Evolutionary conservation across 2,329 filamentous ascomycete genomes (phyloP), one percentile per base, ranked within the genome.

Genomic region (Penicillium sp.): DNA sequence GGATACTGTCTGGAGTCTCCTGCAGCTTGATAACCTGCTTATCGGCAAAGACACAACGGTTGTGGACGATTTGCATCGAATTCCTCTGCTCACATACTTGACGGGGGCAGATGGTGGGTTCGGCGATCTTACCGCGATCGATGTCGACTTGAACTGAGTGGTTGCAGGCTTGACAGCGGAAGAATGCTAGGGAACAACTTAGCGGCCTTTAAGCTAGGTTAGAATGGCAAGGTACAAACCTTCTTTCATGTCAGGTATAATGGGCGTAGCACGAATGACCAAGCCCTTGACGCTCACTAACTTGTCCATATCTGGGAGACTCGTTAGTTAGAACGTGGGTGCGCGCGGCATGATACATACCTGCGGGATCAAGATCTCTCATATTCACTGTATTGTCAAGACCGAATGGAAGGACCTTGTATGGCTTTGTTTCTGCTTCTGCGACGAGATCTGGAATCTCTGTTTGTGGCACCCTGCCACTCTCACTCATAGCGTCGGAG

Each of bases 21-120:
- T 99, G 95, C 46, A 99, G 84, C 78, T 99, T 99, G 80, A 99
- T 97, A 63, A 99, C 92, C 76, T 99, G 95, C 82, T 99, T 99
- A 76, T 99, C 95, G 59, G 93, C 90, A 72, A 99, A 99, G 8
- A 87, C 86, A 69, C 93, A 98, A 64, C 95, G 90, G 78, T 99
- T 99, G 82, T 99, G 95, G 21, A 98, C 86, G 69, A 99, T 96
- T 74, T 97, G 92, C 94, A 99, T 98, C 1, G 94, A 97, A 79
- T 99, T 98, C 75, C 90, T 91, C 58, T 90, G 89, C 54, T 87
- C 85, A 80, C 95, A 99, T 59, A 91, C 87, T 26, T 86, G 84
- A 58, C 95, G 90, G 23, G 93, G 92, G 75, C 95, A 99, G 69
- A 90, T 86, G 0, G 92, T 97, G 2, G 95, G 95, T 77, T 99